These are phyloP conservation scores for Salinomyces thailandicus DNA, from an alignment of 2,329 filamentous ascomycete genomes.

Conservation along the genomic window DNA sequence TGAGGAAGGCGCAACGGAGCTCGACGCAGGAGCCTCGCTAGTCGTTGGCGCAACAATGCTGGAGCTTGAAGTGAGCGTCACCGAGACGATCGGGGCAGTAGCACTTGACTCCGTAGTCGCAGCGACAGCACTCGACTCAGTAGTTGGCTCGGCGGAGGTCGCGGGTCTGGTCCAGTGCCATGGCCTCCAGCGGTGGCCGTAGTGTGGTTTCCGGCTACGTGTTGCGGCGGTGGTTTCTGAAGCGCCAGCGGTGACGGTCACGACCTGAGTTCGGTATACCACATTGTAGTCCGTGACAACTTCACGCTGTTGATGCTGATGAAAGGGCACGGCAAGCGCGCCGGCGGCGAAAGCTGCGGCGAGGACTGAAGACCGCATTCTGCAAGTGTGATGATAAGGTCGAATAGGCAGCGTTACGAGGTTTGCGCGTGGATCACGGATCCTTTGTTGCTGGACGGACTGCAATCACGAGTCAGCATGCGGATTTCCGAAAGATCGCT, in stretches of 20 bases:
- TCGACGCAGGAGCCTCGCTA: conserved; percentile 1
- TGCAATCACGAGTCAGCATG: background rate
- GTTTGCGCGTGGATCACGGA: conserved; percentile 11
- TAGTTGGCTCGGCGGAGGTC: background rate
- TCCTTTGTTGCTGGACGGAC: conserved; percentile 8
- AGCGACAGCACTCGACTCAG: background rate
- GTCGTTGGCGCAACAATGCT: conserved; percentile 4
- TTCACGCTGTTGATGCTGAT: conserved; percentile 20
- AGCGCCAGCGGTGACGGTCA: conserved; percentile 25
- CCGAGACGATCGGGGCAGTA: background rate
- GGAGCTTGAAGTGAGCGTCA: background rate
- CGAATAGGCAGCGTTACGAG: background rate
- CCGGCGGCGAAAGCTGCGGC: conserved; percentile 27
- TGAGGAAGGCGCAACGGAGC: background rate
- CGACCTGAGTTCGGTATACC: conserved; percentile 25
- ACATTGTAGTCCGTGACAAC: conserved; percentile 18
- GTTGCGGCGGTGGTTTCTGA: background rate
- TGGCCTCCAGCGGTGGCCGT: conserved; percentile 5
- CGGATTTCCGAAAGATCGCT: background rate
- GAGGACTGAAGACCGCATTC: conserved; percentile 27
- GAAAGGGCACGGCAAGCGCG: conserved; percentile 26
- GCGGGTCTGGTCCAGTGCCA: background rate
- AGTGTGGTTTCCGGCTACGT: background rate
- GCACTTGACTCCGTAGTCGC: background rate
- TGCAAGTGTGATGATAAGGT: conserved; percentile 15